Conservation (phyloP, 441 rosid species). For the Erysimum cheiri region DNA sequence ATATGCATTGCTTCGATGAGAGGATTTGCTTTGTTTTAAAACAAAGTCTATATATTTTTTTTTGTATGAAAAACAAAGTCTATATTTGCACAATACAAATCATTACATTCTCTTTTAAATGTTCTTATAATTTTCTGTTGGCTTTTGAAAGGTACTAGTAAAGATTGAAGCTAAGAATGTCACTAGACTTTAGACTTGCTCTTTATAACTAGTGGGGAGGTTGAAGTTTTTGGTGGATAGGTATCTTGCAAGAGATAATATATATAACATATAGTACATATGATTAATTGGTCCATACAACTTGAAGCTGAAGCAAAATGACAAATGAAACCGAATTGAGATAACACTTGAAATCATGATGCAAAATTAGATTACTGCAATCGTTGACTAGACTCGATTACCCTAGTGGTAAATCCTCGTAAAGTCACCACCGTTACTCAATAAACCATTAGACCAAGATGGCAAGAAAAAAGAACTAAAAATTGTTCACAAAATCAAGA, state of each 20-base stretch:
- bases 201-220: conserved; percentile 39
- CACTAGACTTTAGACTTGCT: conserved; percentile 35
- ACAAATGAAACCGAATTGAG: background rate
- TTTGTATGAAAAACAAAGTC: conserved; percentile 22
- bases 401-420: too few relatives aligned
- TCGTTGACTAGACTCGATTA: too few relatives aligned
- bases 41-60: conserved; percentile 33
- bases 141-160: background rate
- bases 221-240: conserved; percentile 33
- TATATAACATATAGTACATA: background rate
- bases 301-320: background rate
- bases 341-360: background rate
- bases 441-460: background rate
- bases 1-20: conserved; percentile 72
- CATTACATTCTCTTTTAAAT: conserved; percentile 16
- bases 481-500: too few relatives aligned
- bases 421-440: too few relatives aligned
- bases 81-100: conserved; percentile 29
- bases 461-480: background rate
- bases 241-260: conserved; percentile 25
- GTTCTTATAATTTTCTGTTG: background rate
- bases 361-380: background rate
- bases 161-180: conserved; percentile 39
- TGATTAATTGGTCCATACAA: background rate
- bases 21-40: conserved; percentile 50